Evolutionary conservation across 345 rosid genomes (phyloP), one percentile per base, ranked within the genome.

Genomic region (Reutealis trisperma): DNA sequence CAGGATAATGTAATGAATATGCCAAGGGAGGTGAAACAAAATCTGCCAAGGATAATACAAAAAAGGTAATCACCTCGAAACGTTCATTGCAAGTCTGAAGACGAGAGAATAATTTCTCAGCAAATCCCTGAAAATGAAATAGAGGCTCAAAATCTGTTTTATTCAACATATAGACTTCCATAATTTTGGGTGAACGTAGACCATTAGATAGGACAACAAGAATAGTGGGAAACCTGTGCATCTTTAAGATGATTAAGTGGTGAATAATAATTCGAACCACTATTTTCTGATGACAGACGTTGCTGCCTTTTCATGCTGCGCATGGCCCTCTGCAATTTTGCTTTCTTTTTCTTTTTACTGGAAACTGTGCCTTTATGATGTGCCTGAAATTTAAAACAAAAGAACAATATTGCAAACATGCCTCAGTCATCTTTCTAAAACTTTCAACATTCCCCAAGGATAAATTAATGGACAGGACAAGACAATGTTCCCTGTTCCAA

Each of bases 261-360:
- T 37, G 97, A 96, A 84, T 90, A 90, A 87, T 79, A 87, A 79
- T 78, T 85, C 49, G 85, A 77, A 83, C 70, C 67, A 69, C 70
- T 82, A 24, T 76, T 89, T 79, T 86, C 89, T 32, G 89, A 75
- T 52, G 98, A 87, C 47, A 88, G 21, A 47, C 97, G 93, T 73
- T 96, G 97, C 80, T 88, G 85, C 76, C 77, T 92, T 79, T 96
- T 93, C 87, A 96, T 89, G 89, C 88, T 92, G 59, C 90, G 86
- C 67, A 89, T 71, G 32, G 89, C 95, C 72, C 97, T 94, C 83
- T 89, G 90, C 85, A 96, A 82, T 83, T 93, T 96, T 69, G 99
- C 99, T 85, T 93, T 86, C 93, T 93, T 96, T 84, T 93, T 92
- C 89, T 90, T 96, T 91, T 96, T 96, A 87, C 97, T 93, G 75